phyloP scores from a whole-genome alignment of 2,329 filamentous ascomycete species.

The Rutstroemia sp. region DNA sequence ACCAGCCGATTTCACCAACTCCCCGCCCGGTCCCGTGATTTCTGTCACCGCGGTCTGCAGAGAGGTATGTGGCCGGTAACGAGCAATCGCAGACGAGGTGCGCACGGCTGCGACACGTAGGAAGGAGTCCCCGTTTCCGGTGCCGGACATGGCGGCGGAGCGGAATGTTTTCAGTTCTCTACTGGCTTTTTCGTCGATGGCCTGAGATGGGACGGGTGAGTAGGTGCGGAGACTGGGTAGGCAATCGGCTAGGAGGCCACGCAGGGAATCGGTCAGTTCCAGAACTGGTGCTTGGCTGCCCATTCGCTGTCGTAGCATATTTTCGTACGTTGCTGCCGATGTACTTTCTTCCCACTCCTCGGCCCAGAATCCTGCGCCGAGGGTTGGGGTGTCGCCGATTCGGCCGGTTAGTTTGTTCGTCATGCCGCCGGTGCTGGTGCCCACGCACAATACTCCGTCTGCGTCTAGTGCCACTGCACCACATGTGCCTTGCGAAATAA shows the following conservation, averaged over 20 bases:
- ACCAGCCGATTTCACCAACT: conserved; percentile 68
- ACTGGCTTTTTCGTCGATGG: conserved; percentile 19
- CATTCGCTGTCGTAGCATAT: conserved; percentile 22
- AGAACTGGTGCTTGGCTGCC: conserved; percentile 29
- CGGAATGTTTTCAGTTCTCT: conserved; percentile 18
- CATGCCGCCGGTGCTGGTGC: conserved; percentile 65
- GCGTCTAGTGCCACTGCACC: conserved; percentile 75
- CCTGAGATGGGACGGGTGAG: conserved; percentile 4
- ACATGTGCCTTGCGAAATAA: conserved; percentile 75
- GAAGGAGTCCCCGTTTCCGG: conserved; percentile 86
- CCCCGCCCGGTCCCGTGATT: conserved; percentile 63
- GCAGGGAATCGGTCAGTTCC: conserved; percentile 37
- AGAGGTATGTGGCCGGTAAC: conserved; percentile 43
- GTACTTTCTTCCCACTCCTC: conserved; percentile 61
- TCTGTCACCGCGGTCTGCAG: conserved; percentile 52
- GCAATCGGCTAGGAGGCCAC: conserved; percentile 50
- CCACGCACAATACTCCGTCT: conserved; percentile 65
- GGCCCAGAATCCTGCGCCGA: conserved; percentile 85
- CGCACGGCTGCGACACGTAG: conserved; percentile 63
- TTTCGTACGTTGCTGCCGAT: conserved; percentile 8
- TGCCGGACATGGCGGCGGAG: conserved; percentile 59
- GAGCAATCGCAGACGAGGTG: conserved; percentile 65
- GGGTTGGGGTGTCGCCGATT: conserved; percentile 77
- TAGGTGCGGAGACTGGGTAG: conserved; percentile 40
- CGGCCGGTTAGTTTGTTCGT: conserved; percentile 85